Conservation (phyloP, 2,329 filamentous ascomycete species). For the Lasiodiplodia sp. region DNA sequence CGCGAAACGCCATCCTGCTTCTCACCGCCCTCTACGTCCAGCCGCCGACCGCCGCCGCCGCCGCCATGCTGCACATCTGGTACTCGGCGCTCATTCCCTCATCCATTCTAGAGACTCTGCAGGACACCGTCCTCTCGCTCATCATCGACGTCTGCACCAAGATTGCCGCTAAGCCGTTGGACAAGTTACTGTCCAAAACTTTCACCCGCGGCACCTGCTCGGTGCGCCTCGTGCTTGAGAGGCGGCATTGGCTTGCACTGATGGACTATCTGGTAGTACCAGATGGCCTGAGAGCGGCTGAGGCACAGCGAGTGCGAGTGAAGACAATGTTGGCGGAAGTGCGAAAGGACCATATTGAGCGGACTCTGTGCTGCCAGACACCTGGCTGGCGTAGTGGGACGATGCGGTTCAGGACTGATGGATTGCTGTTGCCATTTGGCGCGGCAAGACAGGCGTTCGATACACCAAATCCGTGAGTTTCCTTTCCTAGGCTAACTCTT, state of each 20-base stretch:
- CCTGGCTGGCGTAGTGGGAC: slow-evolving; percentile 40
- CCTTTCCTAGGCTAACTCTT: background rate
- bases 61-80: slow-evolving; percentile 55
- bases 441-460: slow-evolving; percentile 41
- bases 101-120: slow-evolving; percentile 37
- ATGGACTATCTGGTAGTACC: slow-evolving; percentile 39
- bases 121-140: slow-evolving; percentile 37
- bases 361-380: slow-evolving; percentile 36
- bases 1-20: slow-evolving; percentile 51
- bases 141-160: slow-evolving; percentile 47
- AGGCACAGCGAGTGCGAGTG: slow-evolving; percentile 38
- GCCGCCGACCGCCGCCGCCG: slow-evolving; percentile 34
- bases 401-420: slow-evolving; percentile 46
- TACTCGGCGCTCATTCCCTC: slow-evolving; percentile 51
- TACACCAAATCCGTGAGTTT: slow-evolving; percentile 52
- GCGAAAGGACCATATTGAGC: slow-evolving; percentile 46
- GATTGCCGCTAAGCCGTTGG: slow-evolving; percentile 38
- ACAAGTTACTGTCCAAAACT: slow-evolving; percentile 42
- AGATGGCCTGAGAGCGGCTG: slow-evolving; percentile 34
- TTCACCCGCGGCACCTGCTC: slow-evolving; percentile 39
- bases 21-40: slow-evolving; percentile 42
- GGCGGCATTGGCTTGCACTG: slow-evolving; percentile 43
- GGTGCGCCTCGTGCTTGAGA: slow-evolving; percentile 42
- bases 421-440: slow-evolving; percentile 53
- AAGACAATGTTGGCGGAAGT: slow-evolving; percentile 39